Conservation (phyloP, 257 asterid genomes). For the Forsythia suspensa region DNA sequence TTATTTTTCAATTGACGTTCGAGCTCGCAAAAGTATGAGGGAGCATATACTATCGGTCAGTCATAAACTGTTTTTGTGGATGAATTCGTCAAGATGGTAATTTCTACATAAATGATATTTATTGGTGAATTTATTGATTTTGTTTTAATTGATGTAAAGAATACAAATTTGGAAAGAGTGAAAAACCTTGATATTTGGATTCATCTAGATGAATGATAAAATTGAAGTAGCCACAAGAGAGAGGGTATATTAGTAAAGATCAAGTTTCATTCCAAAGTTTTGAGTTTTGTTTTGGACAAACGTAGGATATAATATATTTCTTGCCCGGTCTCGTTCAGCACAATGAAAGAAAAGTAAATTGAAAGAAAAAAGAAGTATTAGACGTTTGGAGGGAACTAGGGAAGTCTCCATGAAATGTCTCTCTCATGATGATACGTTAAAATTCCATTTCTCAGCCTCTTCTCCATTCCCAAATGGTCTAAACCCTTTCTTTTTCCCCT, state of each 20-base stretch:
- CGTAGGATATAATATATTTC: neutral
- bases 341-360: neutral
- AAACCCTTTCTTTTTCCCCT: slow-evolving; percentile 24
- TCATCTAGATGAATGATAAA: neutral
- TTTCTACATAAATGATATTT: too few relatives aligned
- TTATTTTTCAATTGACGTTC: too few relatives aligned
- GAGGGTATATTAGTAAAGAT: neutral
- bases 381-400: slow-evolving; percentile 3
- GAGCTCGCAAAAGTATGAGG: too few relatives aligned
- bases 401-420: slow-evolving; percentile 20
- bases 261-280: neutral
- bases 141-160: too few relatives aligned
- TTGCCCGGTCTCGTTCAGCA: neutral
- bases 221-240: neutral
- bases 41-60: too few relatives aligned
- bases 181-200: neutral
- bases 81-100: neutral
- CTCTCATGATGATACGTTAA: slow-evolving; percentile 1
- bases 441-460: slow-evolving; percentile 35
- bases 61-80: too few relatives aligned
- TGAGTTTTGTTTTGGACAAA: slow-evolving; percentile 19
- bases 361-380: neutral
- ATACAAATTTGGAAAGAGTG: neutral
- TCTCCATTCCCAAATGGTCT: slow-evolving; percentile 19
- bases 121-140: too few relatives aligned